Evolutionary conservation across 2,329 filamentous ascomycete genomes (phyloP).

Genomic region (Raffaelea ambrosiae): DNA sequence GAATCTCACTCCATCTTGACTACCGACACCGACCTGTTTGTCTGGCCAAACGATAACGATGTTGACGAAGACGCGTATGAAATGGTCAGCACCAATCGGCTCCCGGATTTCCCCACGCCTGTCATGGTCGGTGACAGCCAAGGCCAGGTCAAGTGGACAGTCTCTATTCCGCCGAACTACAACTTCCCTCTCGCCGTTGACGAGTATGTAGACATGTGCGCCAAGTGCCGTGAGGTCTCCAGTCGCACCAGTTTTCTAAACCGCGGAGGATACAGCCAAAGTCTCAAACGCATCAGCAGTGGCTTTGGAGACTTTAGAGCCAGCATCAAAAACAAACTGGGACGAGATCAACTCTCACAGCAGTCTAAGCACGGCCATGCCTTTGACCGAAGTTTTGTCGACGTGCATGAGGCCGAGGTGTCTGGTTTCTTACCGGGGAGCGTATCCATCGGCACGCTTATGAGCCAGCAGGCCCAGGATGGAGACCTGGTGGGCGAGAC

Average conservation of each 20-base stretch:
- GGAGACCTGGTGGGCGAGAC: conserved; percentile 38
- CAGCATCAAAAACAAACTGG: background rate
- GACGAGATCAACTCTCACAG: background rate
- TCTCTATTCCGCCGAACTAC: conserved; percentile 62
- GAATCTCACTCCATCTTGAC: conserved; percentile 14
- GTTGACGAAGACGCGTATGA: conserved; percentile 47
- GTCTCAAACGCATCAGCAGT: background rate
- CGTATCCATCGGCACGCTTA: conserved; percentile 27
- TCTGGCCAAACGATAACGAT: conserved; percentile 29
- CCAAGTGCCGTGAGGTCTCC: conserved; percentile 57
- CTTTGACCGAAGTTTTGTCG: conserved; percentile 61
- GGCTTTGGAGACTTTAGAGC: background rate
- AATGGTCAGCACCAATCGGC: conserved; percentile 54
- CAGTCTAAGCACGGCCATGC: background rate
- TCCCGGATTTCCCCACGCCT: conserved; percentile 67
- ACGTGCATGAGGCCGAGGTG: conserved; percentile 62
- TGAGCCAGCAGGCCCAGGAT: conserved; percentile 17
- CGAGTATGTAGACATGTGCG: conserved; percentile 63
- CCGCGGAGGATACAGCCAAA: background rate
- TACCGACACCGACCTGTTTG: conserved; percentile 14
- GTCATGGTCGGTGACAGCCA: conserved; percentile 58
- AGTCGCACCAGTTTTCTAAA: conserved; percentile 31
- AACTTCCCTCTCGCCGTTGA: conserved; percentile 58
- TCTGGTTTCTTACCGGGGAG: conserved; percentile 50
- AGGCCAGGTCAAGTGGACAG: conserved; percentile 66